These are phyloP conservation scores for Scheffersomyces illinoinensis DNA, from an alignment of 1,139 yeast species.

Conservation along the genomic window DNA sequence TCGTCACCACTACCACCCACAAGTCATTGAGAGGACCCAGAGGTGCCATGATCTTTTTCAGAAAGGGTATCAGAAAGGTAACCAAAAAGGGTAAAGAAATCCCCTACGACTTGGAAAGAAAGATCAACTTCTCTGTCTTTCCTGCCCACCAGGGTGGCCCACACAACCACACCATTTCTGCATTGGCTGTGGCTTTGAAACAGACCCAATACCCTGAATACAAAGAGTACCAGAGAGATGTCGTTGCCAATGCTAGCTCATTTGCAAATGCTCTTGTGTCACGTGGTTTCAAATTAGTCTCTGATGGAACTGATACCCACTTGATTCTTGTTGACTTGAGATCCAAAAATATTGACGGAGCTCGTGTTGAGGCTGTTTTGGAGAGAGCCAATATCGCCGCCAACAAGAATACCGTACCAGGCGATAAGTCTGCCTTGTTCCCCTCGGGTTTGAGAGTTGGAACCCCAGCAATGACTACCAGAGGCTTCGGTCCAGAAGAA, in stretches of 20 bases:
- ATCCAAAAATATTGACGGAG: conserved; percentile 89
- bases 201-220: conserved; percentile 88
- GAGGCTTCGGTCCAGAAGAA: conserved; percentile 83
- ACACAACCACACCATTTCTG: conserved; percentile 96
- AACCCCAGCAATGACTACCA: conserved; percentile 97
- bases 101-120: conserved; percentile 81
- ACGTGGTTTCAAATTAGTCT: conserved; percentile 77
- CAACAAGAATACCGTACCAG: conserved; percentile 94
- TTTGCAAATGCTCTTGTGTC: conserved; percentile 70
- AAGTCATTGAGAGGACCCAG: conserved; percentile 97
- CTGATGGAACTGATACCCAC: conserved; percentile 94
- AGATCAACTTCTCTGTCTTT: conserved; percentile 93
- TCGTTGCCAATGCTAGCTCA: conserved; percentile 74
- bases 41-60: conserved; percentile 97
- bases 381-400: conserved; percentile 92
- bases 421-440: conserved; percentile 90
- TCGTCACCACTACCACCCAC: conserved; percentile 96
- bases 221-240: conserved; percentile 80
- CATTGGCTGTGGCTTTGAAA: conserved; percentile 89
- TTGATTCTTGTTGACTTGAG: conserved; percentile 84
- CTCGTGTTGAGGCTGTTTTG: conserved; percentile 88
- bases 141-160: conserved; percentile 99
- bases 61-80: conserved; percentile 85
- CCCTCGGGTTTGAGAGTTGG: conserved; percentile 97
- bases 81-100: conserved; percentile 89